Evolutionary conservation across 148 eudicot genomes (phyloP).

Genomic region (Vaccinium corymbosum): DNA sequence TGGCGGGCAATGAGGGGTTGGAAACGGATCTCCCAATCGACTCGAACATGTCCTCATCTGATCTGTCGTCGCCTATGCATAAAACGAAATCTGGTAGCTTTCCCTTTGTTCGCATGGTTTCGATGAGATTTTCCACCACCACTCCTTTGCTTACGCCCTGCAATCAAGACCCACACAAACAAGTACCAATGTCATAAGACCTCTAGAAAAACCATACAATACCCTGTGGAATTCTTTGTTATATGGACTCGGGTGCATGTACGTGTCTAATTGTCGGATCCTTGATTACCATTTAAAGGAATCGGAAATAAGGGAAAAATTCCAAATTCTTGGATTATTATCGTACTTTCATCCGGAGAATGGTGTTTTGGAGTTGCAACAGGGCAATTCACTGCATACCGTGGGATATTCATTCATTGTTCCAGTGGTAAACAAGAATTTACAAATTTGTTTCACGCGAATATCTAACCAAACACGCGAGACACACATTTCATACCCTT

Average conservation of each 20-base stretch:
- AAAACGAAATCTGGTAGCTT: conserved; percentile 44
- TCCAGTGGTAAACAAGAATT: not conserved
- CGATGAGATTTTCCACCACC: conserved; percentile 44
- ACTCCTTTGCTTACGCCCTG: conserved; percentile 87
- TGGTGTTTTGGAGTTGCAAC: not conserved
- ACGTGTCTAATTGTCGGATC: not conserved
- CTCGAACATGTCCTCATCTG: conserved; percentile 63
- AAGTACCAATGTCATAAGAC: not conserved
- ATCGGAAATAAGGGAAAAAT: not conserved
- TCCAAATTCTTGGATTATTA: not conserved
- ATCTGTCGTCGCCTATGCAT: conserved; percentile 54
- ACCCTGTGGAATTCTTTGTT: not conserved
- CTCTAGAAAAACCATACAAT: not conserved
- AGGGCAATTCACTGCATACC: not conserved
- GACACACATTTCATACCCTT: not conserved
- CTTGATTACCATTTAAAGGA: not conserved
- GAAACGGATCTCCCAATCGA: conserved; percentile 31
- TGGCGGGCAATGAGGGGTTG: conserved; percentile 27
- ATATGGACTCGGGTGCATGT: not conserved
- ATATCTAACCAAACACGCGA: not conserved
- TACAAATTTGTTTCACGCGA: not conserved
- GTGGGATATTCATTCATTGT: not conserved
- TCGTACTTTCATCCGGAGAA: not conserved
- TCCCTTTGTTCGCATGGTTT: conserved; percentile 27
- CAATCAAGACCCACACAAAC: not conserved